Conservation (phyloP, 768 basidiomycete species). For the Psilocybe cyanescens region DNA sequence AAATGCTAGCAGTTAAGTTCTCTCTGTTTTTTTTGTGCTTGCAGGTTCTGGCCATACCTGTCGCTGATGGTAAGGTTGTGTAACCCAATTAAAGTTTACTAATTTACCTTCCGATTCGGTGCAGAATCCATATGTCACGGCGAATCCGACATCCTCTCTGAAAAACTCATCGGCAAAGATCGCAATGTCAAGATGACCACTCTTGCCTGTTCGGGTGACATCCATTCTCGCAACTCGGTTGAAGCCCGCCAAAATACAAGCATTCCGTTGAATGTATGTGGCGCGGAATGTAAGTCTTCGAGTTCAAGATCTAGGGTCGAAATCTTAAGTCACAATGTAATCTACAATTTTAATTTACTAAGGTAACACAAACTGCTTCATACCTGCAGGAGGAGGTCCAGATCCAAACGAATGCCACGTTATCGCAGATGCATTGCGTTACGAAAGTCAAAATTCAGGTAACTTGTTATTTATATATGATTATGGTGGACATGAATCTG, state of each 20-base stretch:
- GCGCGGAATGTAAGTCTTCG: conserved; percentile 35
- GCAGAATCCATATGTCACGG: conserved; percentile 14
- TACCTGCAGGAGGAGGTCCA: conserved; percentile 48
- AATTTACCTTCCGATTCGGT: background rate
- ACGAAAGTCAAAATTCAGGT: conserved; percentile 49
- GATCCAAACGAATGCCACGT: conserved; percentile 51
- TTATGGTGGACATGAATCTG: background rate
- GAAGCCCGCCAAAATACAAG: conserved; percentile 27
- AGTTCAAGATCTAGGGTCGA: background rate
- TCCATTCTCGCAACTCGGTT: conserved; percentile 7
- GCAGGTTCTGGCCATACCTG: background rate
- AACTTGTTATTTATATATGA: background rate
- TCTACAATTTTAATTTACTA: background rate
- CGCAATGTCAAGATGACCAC: conserved; percentile 43
- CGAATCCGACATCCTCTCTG: conserved; percentile 19
- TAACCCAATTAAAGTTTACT: background rate
- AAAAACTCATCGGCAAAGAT: conserved; percentile 43
- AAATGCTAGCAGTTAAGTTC: background rate
- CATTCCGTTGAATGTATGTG: conserved; percentile 42
- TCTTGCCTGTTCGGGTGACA: conserved; percentile 33
- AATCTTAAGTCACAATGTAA: background rate
- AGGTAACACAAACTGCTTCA: conserved; percentile 51
- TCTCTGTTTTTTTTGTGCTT: background rate
- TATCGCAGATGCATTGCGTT: conserved; percentile 52
- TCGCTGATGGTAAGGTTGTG: conserved; percentile 1